phyloP scores from a whole-genome alignment of 2,329 filamentous ascomycete species.

The Fusarium concolor region DNA sequence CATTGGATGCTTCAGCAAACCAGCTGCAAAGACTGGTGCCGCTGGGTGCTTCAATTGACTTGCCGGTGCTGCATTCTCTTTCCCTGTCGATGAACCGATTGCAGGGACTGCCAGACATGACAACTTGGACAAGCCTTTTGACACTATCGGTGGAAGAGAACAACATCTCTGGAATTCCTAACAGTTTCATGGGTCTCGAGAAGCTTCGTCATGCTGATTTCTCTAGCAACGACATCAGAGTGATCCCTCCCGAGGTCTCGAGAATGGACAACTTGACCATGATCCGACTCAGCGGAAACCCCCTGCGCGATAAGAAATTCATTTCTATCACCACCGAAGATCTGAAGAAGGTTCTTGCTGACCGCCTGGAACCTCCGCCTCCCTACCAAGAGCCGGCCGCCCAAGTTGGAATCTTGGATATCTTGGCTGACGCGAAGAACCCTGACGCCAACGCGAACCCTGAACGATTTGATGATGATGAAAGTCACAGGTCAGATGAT shows the following conservation, averaged over 20 bases:
- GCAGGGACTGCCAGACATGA: conserved; percentile 76
- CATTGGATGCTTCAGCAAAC: conserved; percentile 82
- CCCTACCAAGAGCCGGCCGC: conserved; percentile 52
- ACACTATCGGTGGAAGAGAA: conserved; percentile 87
- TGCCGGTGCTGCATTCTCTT: conserved; percentile 80
- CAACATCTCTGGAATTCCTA: conserved; percentile 78
- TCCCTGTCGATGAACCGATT: conserved; percentile 86
- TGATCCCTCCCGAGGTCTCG: conserved; percentile 80
- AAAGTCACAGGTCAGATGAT: conserved; percentile 62
- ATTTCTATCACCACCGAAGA: conserved; percentile 83
- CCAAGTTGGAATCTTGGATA: conserved; percentile 35
- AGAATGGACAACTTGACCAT: conserved; percentile 81
- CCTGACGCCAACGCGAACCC: conserved; percentile 2
- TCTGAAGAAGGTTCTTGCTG: conserved; percentile 78
- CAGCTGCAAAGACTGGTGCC: conserved; percentile 69
- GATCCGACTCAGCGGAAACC: conserved; percentile 87
- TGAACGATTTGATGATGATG: conserved; percentile 46
- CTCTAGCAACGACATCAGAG: conserved; percentile 83
- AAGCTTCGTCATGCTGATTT: conserved; percentile 84
- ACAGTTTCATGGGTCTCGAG: conserved; percentile 75
- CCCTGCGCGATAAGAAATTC: conserved; percentile 88
- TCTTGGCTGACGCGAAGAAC: conserved; percentile 40
- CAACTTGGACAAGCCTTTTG: conserved; percentile 77
- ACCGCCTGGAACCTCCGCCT: conserved; percentile 71
- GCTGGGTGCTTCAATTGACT: conserved; percentile 59